Percentiles rank a stretch among this genome's conserved stretches.
phyloP scores from a whole-genome alignment of 139 green algal species.

The Edaphochlamys debaryana region DNA sequence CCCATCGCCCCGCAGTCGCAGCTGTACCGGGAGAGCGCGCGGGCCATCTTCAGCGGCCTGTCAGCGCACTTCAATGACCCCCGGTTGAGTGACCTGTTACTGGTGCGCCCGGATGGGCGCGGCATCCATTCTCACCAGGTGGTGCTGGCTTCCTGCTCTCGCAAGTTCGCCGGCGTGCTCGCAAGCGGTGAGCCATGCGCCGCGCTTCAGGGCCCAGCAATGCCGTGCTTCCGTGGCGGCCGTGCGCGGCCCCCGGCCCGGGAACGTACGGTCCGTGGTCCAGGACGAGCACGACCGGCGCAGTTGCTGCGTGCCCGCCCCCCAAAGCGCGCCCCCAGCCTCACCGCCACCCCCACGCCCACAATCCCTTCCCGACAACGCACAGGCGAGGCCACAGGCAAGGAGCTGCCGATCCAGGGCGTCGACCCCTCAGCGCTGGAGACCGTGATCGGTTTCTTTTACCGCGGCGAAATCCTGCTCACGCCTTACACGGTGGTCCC shows the following conservation, averaged over 20 bases:
- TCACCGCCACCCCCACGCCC: too few species aligned
- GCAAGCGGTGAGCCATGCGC: constrained; percentile 23
- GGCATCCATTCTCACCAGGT: constrained; percentile 48
- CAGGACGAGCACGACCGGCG: too few species aligned
- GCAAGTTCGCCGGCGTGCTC: constrained; percentile 46
- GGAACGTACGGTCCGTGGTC: not conserved
- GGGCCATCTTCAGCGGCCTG: constrained; percentile 16
- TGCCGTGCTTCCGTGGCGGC: too few species aligned
- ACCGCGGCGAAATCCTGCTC: constrained; percentile 45
- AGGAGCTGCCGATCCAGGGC: constrained; percentile 58
- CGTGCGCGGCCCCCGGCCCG: too few species aligned
- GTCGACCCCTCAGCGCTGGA: constrained; percentile 52
- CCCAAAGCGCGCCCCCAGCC: too few species aligned
- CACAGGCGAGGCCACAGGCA: constrained; percentile 33
- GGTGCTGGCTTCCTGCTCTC: constrained; percentile 36
- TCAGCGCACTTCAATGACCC: constrained; percentile 45
- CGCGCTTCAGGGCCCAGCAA: not conserved
- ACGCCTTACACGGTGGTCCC: constrained; percentile 22
- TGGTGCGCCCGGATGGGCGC: constrained; percentile 48
- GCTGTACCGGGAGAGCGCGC: too few species aligned
- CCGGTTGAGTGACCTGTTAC: constrained; percentile 36
- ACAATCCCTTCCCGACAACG: not conserved
- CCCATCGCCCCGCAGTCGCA: too few species aligned
- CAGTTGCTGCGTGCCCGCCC: too few species aligned
- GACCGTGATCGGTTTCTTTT: constrained; percentile 52